Evolutionary conservation across 2,329 filamentous ascomycete genomes (phyloP).

Genomic region (Blumeria hordei): DNA sequence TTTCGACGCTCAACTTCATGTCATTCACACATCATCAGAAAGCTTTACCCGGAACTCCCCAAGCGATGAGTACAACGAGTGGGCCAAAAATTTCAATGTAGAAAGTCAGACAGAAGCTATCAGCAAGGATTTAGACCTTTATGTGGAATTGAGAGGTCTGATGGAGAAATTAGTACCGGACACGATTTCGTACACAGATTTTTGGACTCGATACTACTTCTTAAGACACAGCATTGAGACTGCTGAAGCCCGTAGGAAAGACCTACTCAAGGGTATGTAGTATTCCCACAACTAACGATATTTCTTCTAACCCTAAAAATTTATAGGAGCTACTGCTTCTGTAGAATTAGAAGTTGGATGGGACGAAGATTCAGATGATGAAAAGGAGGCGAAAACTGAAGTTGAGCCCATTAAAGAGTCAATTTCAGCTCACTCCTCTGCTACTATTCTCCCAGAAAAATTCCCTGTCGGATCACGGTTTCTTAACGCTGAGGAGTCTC

Average conservation of each 20-base stretch:
- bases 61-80: constrained; percentile 48
- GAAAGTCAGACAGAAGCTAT: constrained; percentile 72
- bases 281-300: neutral
- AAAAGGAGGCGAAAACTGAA: constrained; percentile 15
- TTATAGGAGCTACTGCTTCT: constrained; percentile 27
- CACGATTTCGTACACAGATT: constrained; percentile 64
- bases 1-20: constrained; percentile 87
- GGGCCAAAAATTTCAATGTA: constrained; percentile 51
- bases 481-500: constrained; percentile 39
- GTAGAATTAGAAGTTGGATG: constrained; percentile 43
- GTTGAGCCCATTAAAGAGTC: constrained; percentile 17
- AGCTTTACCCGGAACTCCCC: constrained; percentile 65
- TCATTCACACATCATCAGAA: constrained; percentile 67
- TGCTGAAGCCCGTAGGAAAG: constrained; percentile 67
- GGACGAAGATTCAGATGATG: constrained; percentile 47
- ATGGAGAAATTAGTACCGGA: constrained; percentile 97
- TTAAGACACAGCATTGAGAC: constrained; percentile 78
- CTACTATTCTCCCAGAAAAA: constrained; percentile 31
- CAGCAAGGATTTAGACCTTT: constrained; percentile 57
- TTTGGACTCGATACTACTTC: constrained; percentile 95
- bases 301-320: constrained; percentile 6
- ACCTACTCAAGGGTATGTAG: constrained; percentile 64
- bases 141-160: constrained; percentile 58
- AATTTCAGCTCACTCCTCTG: constrained; percentile 29
- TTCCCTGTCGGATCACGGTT: constrained; percentile 14